Evolutionary conservation across 1,284 basidiomycete genomes (phyloP).

Genomic region (Peniophora sp.): DNA sequence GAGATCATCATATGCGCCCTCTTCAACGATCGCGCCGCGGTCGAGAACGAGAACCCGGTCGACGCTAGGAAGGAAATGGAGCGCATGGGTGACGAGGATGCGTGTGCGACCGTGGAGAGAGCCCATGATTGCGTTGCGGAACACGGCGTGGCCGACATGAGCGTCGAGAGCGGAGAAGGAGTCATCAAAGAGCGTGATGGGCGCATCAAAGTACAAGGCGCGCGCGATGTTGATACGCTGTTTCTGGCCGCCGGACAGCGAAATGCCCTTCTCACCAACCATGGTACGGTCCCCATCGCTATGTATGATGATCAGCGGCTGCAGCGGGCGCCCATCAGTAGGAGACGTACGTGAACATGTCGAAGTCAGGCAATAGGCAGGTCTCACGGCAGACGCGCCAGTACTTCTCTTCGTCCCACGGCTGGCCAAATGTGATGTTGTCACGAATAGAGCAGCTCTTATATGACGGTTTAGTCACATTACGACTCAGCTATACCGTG

Average conservation of each 20-base stretch:
- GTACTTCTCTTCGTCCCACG: conserved; percentile 61
- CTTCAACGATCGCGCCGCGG: conserved; percentile 73
- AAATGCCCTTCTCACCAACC: conserved; percentile 82
- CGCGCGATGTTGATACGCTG: conserved; percentile 91
- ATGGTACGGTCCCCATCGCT: conserved; percentile 34
- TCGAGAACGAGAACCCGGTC: conserved; percentile 82
- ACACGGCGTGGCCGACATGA: conserved; percentile 71
- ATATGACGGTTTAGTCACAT: too few species aligned
- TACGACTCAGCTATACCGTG: too few species aligned
- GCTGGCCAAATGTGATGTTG: conserved; percentile 61
- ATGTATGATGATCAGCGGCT: too few species aligned
- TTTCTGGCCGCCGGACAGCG: conserved; percentile 92
- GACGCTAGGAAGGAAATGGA: conserved; percentile 87
- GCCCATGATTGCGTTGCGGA: conserved; percentile 67
- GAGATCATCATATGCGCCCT: conserved; percentile 75
- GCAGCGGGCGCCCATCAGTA: too few species aligned
- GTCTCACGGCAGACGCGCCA: conserved; percentile 57
- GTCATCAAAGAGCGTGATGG: conserved; percentile 86
- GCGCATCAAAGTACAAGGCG: conserved; percentile 66
- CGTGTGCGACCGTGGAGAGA: conserved; percentile 71
- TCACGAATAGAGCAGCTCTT: conserved; percentile 20
- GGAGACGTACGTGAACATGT: conserved; percentile 71
- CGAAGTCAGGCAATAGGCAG: conserved; percentile 65
- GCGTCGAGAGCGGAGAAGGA: conserved; percentile 88
- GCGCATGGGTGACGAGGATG: conserved; percentile 90